Conservation (phyloP, 352 stramenopile genomes). For the Globisporangium recalcitrans region DNA sequence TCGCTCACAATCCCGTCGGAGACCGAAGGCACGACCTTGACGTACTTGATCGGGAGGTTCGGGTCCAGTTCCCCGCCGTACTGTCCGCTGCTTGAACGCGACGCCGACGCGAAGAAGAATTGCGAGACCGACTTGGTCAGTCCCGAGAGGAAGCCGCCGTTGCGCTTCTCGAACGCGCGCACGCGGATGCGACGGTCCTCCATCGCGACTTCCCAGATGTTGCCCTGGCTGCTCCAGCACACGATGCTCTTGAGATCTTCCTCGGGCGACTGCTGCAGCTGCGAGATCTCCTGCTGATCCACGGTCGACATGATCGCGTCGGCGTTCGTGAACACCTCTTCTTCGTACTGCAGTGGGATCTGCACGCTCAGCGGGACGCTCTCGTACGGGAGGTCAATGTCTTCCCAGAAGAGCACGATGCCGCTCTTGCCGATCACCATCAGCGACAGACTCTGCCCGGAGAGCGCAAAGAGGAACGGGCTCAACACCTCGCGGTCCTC, state of each 20-base stretch:
- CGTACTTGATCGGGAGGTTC: conserved; percentile 47
- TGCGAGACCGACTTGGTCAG: conserved; percentile 71
- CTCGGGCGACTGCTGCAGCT: conserved; percentile 11
- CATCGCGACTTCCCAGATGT: conserved; percentile 75
- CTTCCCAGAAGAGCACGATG: conserved; percentile 76
- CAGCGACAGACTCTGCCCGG: conserved; percentile 65
- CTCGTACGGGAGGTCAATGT: conserved; percentile 74
- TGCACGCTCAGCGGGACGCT: conserved; percentile 72
- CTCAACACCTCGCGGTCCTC: conserved; percentile 38
- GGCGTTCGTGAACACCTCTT: conserved; percentile 43
- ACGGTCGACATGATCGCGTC: conserved; percentile 27
- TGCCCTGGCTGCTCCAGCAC: conserved; percentile 77
- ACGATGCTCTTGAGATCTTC: conserved; percentile 52
- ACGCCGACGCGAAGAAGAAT: conserved; percentile 65
- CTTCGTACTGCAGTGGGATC: conserved; percentile 53
- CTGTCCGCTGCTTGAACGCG: conserved; percentile 21
- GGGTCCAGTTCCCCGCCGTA: conserved; percentile 32
- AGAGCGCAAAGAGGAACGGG: conserved; percentile 63
- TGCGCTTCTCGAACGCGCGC: conserved; percentile 65
- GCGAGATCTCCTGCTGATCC: conserved; percentile 9
- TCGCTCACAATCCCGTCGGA: conserved; percentile 22
- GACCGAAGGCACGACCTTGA: conserved; percentile 38
- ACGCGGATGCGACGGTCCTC: conserved; percentile 77
- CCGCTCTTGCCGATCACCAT: conserved; percentile 58
- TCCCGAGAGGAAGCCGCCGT: conserved; percentile 55